phyloP scores from a whole-genome alignment of 208 protist genomes.

The Angomonas deanei region DNA sequence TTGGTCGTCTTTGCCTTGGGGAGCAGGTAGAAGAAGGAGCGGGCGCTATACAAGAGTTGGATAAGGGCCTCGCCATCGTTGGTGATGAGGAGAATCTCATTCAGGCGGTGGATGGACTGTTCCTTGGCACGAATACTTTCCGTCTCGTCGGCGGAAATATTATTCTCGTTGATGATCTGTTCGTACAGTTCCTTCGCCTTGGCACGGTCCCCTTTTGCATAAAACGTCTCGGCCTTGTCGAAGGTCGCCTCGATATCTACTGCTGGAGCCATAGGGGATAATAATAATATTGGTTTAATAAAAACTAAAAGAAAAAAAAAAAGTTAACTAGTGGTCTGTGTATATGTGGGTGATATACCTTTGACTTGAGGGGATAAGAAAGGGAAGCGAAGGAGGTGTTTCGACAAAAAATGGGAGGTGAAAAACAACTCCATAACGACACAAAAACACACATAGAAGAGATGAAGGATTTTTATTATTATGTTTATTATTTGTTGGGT shows the following conservation, averaged over 20 bases:
- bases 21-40: slow-evolving; percentile 73
- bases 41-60: slow-evolving; percentile 49
- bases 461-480: background rate
- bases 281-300: slow-evolving; percentile 4
- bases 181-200: slow-evolving; percentile 46
- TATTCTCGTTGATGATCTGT: slow-evolving; percentile 21
- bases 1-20: slow-evolving; percentile 91
- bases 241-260: slow-evolving; percentile 10
- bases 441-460: background rate
- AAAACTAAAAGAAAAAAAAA: slow-evolving; percentile 8
- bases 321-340: background rate
- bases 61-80: slow-evolving; percentile 54
- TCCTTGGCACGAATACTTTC: slow-evolving; percentile 73
- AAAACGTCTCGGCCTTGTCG: slow-evolving; percentile 54
- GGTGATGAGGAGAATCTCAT: slow-evolving; percentile 45
- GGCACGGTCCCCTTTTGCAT: slow-evolving; percentile 49
- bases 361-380: slow-evolving; percentile 1
- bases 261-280: slow-evolving; percentile 1
- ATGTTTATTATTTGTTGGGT: background rate
- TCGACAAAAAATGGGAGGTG: slow-evolving; percentile 6
- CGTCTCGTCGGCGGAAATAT: slow-evolving; percentile 43
- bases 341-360: too few species aligned
- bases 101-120: slow-evolving; percentile 74
- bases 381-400: slow-evolving; percentile 1
- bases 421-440: background rate